Evolutionary conservation across 2,329 filamentous ascomycete genomes (phyloP), one percentile per base, ranked within the genome.

Genomic region (Pestalotiopsis sp.): DNA sequence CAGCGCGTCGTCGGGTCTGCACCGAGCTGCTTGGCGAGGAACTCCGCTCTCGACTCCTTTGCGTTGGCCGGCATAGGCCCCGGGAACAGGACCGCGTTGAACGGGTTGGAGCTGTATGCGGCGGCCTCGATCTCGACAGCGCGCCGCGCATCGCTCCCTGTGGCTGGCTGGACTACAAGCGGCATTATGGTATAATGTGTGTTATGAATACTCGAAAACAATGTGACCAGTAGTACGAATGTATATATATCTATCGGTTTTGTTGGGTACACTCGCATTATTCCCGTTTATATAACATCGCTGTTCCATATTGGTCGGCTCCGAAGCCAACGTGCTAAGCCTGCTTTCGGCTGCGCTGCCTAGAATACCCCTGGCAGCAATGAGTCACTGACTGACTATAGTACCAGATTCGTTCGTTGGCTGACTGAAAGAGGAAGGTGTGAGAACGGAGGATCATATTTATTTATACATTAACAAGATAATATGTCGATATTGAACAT

Each of bases 51-150:
- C n/a, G 63, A 25, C 20, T 71, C 73, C n/a, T 71, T 57, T 4
- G 68, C 70, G 14, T 73, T 67, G 12, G 73, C 70, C 41, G 78
- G 74, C 62, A 78, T 73, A 45, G 76, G 77, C 1, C 78, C 78
- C 17, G 78, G 77, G 68, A 79, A 79, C 1, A 85, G 75, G 20
- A 80, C 71, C 2, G 64, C 17, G 63, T 72, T 77, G 65, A 80
- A 72, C 12, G 77, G 71, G 56, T 75, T 79, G 9, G 74, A 72
- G 1, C 73, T 76, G 68, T 82, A 83, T 20, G 83, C 83, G 3
- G 69, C 72, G 17, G 62, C 70, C 72, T 84, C 82, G 58, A 84
- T 81, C 62, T 78, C 73, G 20, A 77, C 76, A 41, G 77, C 73
- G 36, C 79, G 80, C 36, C 68, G 66, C 23, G 79, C 78, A 72